Evolutionary conservation across 2,329 filamentous ascomycete species (phyloP), one percentile per base, ranked within the genome.

Genomic region (Diplodia corticola): DNA sequence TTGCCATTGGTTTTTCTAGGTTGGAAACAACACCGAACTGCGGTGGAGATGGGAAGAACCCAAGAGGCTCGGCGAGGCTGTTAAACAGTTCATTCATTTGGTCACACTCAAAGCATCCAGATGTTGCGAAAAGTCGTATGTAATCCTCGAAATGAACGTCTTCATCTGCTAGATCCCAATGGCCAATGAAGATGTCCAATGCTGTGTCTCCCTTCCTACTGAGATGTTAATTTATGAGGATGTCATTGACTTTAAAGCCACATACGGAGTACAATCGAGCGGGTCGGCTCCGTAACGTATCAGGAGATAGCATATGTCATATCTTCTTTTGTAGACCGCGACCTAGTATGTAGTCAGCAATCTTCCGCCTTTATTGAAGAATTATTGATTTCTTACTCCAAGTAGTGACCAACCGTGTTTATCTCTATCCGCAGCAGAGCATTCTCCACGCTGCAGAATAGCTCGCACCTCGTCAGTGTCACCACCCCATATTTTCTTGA

Each of bases 11-110:
- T 44, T n/a, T 9, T 5, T 3, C 2, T 9, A 44, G 17, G 5
- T 0, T n/a, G 2, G 1, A 5, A 6, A n/a, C 3, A 0, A 6
- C 2, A 2, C 5, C 2, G n/a, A 44, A 20, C 3, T 9, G 3
- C 7, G 17, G 40, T 20, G 40, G 15, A 6, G 2, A 1, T 4
- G 1, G 17, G 9, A n/a, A 10, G 2, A 7, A 44, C 7, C 1
- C 40, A n/a, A 20, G 1, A 3, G 10, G 5, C 10, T 6, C 7
- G 15, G 17, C 40, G 7, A 0, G 3, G 2, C 3, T 1, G 40
- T 20, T 20, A 17, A 1, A 4, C 17, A n/a, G 0, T 40, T 17
- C 15, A 17, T 17, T 5, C 5, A 9, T 3, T n/a, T 6, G 0
- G 12, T 44, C 40, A 44, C 17, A 20, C 1, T 20, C 40, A 2